phyloP scores from a whole-genome alignment of 257 asterid species.

The Penstemon barbatus region DNA sequence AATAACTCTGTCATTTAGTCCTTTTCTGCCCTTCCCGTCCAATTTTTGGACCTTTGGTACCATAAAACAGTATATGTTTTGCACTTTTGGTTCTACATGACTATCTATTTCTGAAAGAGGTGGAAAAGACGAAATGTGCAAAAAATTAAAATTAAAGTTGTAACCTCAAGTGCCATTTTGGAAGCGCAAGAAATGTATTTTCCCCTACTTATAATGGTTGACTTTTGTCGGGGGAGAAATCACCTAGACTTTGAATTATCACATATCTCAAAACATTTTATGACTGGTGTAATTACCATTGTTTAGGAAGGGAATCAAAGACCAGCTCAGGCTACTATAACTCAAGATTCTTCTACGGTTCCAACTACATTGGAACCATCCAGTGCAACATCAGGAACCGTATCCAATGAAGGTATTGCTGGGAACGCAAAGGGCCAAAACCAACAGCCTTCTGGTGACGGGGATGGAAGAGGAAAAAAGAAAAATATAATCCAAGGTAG shows the following conservation, averaged over 20 bases:
- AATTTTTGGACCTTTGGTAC: too few relatives aligned
- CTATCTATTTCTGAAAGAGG: too few relatives aligned
- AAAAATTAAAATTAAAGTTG: too few relatives aligned
- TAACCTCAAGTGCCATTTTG: too few relatives aligned
- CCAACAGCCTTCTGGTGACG: slow-evolving; percentile 43
- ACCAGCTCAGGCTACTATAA: slow-evolving; percentile 39
- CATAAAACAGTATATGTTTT: too few relatives aligned
- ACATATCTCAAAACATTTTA: slow-evolving; percentile 4
- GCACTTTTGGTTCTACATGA: too few relatives aligned
- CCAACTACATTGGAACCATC: slow-evolving; percentile 42
- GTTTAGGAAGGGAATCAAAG: slow-evolving; percentile 57
- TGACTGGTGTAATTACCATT: slow-evolving; percentile 24
- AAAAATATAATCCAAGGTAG: slow-evolving; percentile 61
- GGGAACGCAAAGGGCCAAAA: slow-evolving; percentile 44
- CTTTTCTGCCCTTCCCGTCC: too few relatives aligned
- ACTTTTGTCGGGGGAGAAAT: neutral
- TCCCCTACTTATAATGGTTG: neutral
- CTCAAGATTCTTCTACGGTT: slow-evolving; percentile 41
- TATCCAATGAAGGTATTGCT: slow-evolving; percentile 37
- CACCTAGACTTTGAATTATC: neutral
- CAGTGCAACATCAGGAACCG: slow-evolving; percentile 34
- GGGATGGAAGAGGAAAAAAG: slow-evolving; percentile 66
- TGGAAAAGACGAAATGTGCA: too few relatives aligned
- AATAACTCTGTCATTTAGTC: too few relatives aligned
- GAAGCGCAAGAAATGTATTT: too few relatives aligned